These are phyloP conservation scores for Syzygium aqueum DNA, from an alignment of 345 rosid species.

Conservation along the genomic window DNA sequence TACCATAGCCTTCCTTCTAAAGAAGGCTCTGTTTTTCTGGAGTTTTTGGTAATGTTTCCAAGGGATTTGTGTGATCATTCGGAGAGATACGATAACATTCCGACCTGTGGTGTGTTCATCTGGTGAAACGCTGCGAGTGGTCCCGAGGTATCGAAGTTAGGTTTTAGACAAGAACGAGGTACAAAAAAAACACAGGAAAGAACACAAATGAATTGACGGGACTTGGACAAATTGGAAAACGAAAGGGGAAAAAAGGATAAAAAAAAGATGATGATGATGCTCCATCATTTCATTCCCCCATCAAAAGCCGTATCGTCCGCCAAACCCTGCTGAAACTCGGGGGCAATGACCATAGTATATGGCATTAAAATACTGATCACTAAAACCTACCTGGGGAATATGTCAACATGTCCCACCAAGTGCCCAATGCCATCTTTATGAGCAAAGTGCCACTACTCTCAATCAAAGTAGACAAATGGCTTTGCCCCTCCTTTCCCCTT, in stretches of 20 bases:
- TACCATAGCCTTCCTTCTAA: not conserved
- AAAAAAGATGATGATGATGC: not conserved
- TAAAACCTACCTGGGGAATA: not conserved
- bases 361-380: not conserved
- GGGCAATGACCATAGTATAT: not conserved
- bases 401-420: not conserved
- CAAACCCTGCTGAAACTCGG: not conserved
- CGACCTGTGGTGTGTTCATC: not conserved
- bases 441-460: not conserved
- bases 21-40: not conserved
- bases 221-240: not conserved
- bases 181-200: not conserved
- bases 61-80: not conserved
- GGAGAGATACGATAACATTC: not conserved
- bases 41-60: not conserved
- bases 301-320: not conserved
- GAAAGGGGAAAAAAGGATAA: not conserved
- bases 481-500: not conserved
- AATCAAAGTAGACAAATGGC: not conserved
- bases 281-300: not conserved
- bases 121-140: not conserved
- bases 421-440: not conserved
- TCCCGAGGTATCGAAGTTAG: not conserved
- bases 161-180: not conserved
- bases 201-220: not conserved